Percentiles rank a stretch among this genome's conserved stretches.
These are phyloP conservation scores for Punctularia strigosozonata DNA, from an alignment of 768 basidiomycete genomes.

Conservation along the genomic window DNA sequence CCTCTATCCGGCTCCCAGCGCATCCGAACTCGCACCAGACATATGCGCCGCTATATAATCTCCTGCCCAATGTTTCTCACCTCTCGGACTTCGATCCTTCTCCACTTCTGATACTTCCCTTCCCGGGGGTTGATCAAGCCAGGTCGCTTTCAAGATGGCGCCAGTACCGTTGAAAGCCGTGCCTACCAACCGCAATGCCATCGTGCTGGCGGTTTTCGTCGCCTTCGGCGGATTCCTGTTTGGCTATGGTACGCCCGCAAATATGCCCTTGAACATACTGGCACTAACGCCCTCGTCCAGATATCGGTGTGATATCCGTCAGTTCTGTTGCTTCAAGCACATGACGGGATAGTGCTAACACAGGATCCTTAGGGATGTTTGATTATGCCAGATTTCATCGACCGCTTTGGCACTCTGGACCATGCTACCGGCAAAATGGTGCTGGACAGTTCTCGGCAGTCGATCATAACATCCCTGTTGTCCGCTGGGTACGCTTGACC, in stretches of 20 bases:
- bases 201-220: constrained; percentile 56
- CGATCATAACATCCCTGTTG: constrained; percentile 67
- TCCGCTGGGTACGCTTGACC: constrained; percentile 48
- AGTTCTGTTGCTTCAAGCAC: constrained; percentile 7
- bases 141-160: no score
- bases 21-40: no score
- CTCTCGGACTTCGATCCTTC: no score
- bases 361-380: constrained; percentile 48
- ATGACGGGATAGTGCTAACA: neutral
- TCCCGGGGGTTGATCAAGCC: no score
- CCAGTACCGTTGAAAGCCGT: constrained; percentile 22
- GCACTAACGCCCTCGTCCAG: no score
- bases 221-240: constrained; percentile 67
- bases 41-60: no score
- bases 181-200: constrained; percentile 51
- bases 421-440: constrained; percentile 31
- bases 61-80: no score
- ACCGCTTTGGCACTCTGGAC: constrained; percentile 58
- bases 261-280: no score
- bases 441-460: constrained; percentile 53
- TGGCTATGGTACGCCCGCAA: no score
- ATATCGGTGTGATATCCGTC: constrained; percentile 69
- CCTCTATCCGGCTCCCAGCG: no score
- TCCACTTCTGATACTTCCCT: no score
- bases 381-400: constrained; percentile 69